Base-by-base conservation (phyloP, 1,139 yeast genomes). In the Waltiozyma sp. region DNA sequence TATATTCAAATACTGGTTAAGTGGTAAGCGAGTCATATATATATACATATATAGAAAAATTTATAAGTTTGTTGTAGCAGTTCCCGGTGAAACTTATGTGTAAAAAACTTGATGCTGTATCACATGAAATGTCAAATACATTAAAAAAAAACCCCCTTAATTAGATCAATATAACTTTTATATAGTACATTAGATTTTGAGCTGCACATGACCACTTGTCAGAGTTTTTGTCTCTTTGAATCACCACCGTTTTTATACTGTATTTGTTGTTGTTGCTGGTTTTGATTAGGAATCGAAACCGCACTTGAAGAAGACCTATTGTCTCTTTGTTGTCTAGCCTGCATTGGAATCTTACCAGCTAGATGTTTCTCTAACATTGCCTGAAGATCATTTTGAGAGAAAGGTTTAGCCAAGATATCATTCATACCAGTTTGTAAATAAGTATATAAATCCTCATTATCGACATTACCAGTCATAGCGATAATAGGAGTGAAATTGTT, bases 381-480 rank as follows among this genome's bases (percentile, higher is more conserved):
- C 57, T 81, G 84, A 45, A 88, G 68, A 58, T 86, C 95, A 51
- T 80, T 88, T 57, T 83, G 85, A 5, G 93, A 82, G 59, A 89
- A 89, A 1, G 97, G 97, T 60, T 88, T 88, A 2, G 95, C 94
- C 53, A 89, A 66, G 41, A 88, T 84, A 62, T 87, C 96, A 44
- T 86, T 81, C 88, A 89, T 86, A 4, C 96, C 96, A 57, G 86
- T 88, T 51, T 82, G 84, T 47, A 84, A 67, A 59, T 87, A 88
- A 1, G 85, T 81, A 40, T 83, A 83, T 46, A 86, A 68, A 61
- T 85, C 95, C 51, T 81, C 78, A 51, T 81, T 85, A 54, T 82
- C 83, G 45, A 85, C 83, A 55, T 85, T 85, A 36, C 95, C 93
- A 3, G 96, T 87, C 95, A 89, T 87, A 38, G 95, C 95, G 49